Base-by-base conservation (phyloP, 164 flowering plant genomes). In the Malania oleifera region DNA sequence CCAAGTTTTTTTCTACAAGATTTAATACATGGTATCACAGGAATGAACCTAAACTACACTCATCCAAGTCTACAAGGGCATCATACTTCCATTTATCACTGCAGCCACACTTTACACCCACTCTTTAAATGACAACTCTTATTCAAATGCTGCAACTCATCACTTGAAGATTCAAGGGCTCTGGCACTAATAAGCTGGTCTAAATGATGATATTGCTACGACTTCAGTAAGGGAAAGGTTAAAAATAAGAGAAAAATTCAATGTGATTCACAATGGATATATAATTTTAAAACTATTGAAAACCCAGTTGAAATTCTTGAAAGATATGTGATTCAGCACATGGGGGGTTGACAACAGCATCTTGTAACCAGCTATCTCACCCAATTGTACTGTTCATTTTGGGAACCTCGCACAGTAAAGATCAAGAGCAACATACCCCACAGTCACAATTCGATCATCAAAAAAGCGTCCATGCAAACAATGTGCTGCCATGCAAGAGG, bases 401-500 rank as follows among this genome's bases (percentile, higher is more conserved):
- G 82, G 76, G 59, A 86, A 95, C 74, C 69, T 85, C 1, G 53
- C 51, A 28, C 35, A 52, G 65, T 90, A 93, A 17, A 70, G 51
- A 67, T 82, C 82, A 19, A 57, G 79, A 53, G 76, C 29, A n/a
- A 85, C 75, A 57, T 88, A 95, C 40, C 67, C 80, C 18, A 76
- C 87, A 10, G 61, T 59, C 60, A 95, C 85, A 2, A 60, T 34
- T 18, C 77, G 84, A 25, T 73, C 78, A 48, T 82, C 91, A 68
- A 77, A 90, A 23, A 63, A 50, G 10, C 96, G 84, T 19, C 99
- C 85, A 55, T 90, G 88, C 62, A 95, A 67, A 72, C 79, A 73
- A 70, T 88, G 96, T 43, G 96, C 99, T 8, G 99, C 95, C 50
- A 54, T 57, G 67, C 81, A 81, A 18, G 89, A 70, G 38, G 87